Conservation (phyloP, 331 rosid species). For the Erythrophleum ivorense region DNA sequence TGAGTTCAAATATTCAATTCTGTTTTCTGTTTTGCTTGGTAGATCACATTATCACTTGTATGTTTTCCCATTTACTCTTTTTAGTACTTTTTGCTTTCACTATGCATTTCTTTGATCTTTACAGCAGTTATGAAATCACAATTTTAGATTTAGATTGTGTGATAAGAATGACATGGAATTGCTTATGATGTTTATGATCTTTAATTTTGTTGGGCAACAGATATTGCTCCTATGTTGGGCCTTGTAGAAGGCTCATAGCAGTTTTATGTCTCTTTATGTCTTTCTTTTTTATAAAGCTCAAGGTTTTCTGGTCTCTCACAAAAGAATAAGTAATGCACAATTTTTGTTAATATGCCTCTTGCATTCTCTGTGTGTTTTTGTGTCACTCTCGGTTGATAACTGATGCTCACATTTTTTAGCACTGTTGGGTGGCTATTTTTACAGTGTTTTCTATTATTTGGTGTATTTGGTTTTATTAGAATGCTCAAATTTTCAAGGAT, state of each 20-base stretch:
- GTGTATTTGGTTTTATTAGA: neutral
- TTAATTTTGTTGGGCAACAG: no score
- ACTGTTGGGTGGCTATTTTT: neutral
- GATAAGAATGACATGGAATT: neutral
- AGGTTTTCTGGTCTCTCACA: neutral
- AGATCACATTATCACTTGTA: neutral
- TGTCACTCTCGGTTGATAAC: neutral
- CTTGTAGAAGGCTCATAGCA: neutral
- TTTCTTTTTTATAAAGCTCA: neutral
- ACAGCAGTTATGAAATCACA: neutral
- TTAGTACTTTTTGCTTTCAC: neutral
- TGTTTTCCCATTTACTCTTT: conserved; percentile 6
- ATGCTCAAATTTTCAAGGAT: neutral
- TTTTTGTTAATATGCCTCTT: neutral
- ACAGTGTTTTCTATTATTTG: neutral
- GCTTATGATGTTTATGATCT: neutral
- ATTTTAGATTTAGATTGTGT: neutral
- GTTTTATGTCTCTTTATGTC: conserved; percentile 21
- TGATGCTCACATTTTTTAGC: neutral
- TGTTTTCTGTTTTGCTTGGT: conserved; percentile 20
- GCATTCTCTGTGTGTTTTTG: neutral
- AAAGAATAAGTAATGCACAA: neutral
- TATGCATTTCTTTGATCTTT: neutral
- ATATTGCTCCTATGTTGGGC: neutral
- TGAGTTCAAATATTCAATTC: conserved; percentile 1